Conservation (phyloP, 768 basidiomycete species). For the Tulasnella sp. region DNA sequence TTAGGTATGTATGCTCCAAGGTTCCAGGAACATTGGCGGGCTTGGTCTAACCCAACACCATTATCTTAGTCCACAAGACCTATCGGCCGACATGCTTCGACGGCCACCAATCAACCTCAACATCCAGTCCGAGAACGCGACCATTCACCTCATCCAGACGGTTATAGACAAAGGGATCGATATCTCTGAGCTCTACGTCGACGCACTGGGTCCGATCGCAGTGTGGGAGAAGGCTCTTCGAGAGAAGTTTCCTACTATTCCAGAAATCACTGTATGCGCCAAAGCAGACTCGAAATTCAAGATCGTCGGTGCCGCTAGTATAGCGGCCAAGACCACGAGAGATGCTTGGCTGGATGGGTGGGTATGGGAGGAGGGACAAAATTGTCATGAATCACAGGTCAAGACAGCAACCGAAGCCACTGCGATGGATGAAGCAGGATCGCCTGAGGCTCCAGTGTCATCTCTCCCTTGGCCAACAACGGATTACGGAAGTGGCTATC, state of each 20-base stretch:
- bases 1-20: constrained; percentile 37
- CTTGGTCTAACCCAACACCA: not conserved
- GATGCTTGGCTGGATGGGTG: constrained; percentile 84
- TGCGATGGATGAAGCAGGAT: constrained; percentile 18
- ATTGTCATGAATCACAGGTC: constrained; percentile 1
- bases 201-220: constrained; percentile 80
- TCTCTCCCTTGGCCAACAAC: constrained; percentile 13
- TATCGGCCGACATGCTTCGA: constrained; percentile 84
- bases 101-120: constrained; percentile 79
- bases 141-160: constrained; percentile 75
- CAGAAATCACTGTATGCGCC: constrained; percentile 68
- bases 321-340: constrained; percentile 95
- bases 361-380: constrained; percentile 56
- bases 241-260: constrained; percentile 65
- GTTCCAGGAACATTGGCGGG: not conserved
- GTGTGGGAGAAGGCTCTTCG: constrained; percentile 80
- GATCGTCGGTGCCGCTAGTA: constrained; percentile 92
- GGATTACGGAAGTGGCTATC: constrained; percentile 69
- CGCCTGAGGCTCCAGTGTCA: constrained; percentile 3
- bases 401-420: not conserved
- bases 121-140: constrained; percentile 79
- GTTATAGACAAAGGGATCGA: constrained; percentile 64
- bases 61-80: constrained; percentile 64
- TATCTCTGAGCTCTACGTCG: constrained; percentile 69
- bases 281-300: constrained; percentile 97